Conservation (phyloP, 148 eudicot species). For the Camellia japonica region DNA sequence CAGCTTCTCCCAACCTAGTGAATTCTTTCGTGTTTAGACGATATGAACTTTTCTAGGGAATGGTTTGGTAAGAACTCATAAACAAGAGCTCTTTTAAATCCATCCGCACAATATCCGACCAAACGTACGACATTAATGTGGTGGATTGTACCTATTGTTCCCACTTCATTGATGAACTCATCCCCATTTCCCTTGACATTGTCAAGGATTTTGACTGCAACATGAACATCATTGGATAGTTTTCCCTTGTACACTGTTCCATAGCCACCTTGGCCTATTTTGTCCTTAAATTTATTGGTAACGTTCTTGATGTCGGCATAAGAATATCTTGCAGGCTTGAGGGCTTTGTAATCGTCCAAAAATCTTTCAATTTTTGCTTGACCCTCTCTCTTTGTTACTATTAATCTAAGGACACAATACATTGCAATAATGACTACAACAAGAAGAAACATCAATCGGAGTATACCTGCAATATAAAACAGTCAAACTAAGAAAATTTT, state of each 20-base stretch:
- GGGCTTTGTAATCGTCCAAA: constrained; percentile 23
- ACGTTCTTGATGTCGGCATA: constrained; percentile 21
- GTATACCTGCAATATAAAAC: not conserved
- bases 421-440: not conserved
- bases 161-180: constrained; percentile 29
- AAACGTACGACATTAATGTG: constrained; percentile 28
- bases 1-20: constrained; percentile 30
- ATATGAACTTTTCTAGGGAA: constrained; percentile 21
- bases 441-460: not conserved
- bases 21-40: not conserved
- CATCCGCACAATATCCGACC: constrained; percentile 33
- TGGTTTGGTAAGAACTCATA: constrained; percentile 27
- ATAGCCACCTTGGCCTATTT: constrained; percentile 25
- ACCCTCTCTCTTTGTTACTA: constrained; percentile 6
- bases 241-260: constrained; percentile 33
- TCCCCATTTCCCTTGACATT: constrained; percentile 23
- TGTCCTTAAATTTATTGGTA: constrained; percentile 9
- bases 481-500: not conserved
- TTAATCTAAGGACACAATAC: not conserved
- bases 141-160: not conserved
- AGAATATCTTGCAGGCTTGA: constrained; percentile 24
- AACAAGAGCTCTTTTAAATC: constrained; percentile 21
- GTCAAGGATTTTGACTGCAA: constrained; percentile 29
- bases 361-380: constrained; percentile 7
- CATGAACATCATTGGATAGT: constrained; percentile 26